Base-by-base conservation (phyloP, 1,284 basidiomycete species). In the Fomes fomentarius region DNA sequence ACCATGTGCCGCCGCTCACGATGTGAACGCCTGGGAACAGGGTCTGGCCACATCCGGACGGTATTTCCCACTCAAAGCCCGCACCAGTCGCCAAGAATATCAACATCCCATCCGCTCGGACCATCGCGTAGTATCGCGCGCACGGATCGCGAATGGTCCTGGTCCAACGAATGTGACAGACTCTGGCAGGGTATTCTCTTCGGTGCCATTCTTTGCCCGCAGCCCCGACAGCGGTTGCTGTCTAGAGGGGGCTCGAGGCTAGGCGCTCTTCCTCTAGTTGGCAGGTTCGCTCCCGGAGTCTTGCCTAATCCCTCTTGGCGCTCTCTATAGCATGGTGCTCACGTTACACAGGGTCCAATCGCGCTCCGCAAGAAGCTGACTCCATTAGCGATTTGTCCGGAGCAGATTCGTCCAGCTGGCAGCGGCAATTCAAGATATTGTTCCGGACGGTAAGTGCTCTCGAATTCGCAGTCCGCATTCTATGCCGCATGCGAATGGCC, bases 1-100 rank as follows among this genome's bases (percentile, higher is more conserved):
- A 44, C 50, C 53, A 47, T 48, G 51, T 44, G n/a, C 15, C 21
- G 39, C 37, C 39, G 44, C 17, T 21, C 19, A 44, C 47, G 35
- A 42, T n/a, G n/a, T n/a, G n/a, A n/a, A n/a, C 44, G 17, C 11
- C 11, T 38, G 21, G 21, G 37, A 46, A 31, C 24, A 51, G 45
- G 22, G 31, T 26, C 53, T 35, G 42, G 51, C 37, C 24, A 17
- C 24, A 39, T 35, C 54, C 47, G 50, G 51, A 17, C 15, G 35
- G 15, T 35, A 26, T 14, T 5, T n/a, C 14, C 48, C 48, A 35
- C 40, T 26, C 48, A 50, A 43, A 43, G 5, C 38, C 48, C 48
- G 40, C 34, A 24, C 7, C 25, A 24, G 40, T 21, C 34, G 24
- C n/a, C 39, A 24, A 33, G 39, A 40, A 25, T 31, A 42, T 34